Base-by-base conservation (phyloP, 768 basidiomycete species). In the Rhodotorula paludigena region DNA sequence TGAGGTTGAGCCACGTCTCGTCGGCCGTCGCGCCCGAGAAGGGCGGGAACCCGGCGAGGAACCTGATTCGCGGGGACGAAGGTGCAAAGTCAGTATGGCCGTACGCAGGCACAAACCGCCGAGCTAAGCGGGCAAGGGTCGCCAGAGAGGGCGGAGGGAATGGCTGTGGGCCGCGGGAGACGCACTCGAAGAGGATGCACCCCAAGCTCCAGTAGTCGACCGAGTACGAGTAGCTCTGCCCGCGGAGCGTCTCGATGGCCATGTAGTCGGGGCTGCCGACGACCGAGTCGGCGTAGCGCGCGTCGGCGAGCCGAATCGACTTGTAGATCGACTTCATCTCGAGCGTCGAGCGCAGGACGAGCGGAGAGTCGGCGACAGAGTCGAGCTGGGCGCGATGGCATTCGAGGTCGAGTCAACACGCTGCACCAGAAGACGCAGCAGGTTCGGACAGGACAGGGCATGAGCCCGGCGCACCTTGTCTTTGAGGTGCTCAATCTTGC, bases 201-300 rank as follows among this genome's bases (percentile, higher is more conserved):
- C 96, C 96, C 14, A 99, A 84, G 2, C 92, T 94, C 96, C 96
- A 98, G 74, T 89, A 98, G 79, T 99, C 96, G 55, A 98, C 96
- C 0, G 90, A 90, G 78, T 89, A 97, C 1, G 88, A 88, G 79
- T 99, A 99, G 0, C 92, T 89, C 78, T 92, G 92, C 42, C 89
- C 94, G 36, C 93, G 85, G 33, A 97, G 84, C 30, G 97, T 71
- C 71, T 81, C 80, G 41, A 80, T 79, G 18, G 96, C 90, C 96
- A 99, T 98, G 79, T 99, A 99, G 79, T 99, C 96, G 0, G 96
- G 94, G 1, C 90, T 93, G 12, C 96, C 96, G 39, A 99, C 96
- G 68, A 98, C 89, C 21, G 92, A 96, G 77, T 99, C 92, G 28
- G 96, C 96, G 73, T 92, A 94, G 49, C 93, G 86, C 10, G 90